Base-by-base conservation (phyloP, 371 early-diverging fungal species). In the Encephalitozoon hellem region DNA sequence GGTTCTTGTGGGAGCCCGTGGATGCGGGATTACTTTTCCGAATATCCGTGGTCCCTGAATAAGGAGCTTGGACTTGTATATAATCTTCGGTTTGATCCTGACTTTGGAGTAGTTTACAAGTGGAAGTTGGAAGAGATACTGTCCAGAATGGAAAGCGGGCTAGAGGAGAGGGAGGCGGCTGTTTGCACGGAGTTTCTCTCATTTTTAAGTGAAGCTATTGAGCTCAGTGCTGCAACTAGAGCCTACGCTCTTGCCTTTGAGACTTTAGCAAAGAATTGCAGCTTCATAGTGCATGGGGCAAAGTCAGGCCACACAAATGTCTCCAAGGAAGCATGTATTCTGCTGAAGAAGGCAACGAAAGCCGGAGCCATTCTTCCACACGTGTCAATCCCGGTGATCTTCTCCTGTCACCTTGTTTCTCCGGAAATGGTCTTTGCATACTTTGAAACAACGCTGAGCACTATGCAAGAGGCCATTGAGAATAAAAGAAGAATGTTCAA, bases 41-140 rank as follows among this genome's bases (percentile, higher is more conserved):
- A 67, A 6, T 45, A 47, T 53, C 15, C 30, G 11, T 74, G 74
- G 74, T 39, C 67, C 12, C 12, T 9, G 0, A 51, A 53, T 21
- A 74, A 74, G 43, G 54, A 64, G 21, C 65, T 66, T 53, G 65
- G 67, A 6, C 51, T 74, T 38, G 55, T 74, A 25, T 74, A 74
- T 28, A 74, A 42, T 25, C 55, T 74, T 30, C 25, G 43, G 41
- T 65, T 49, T 54, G 49, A 74, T 8, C 67, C 67, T 9, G 55
- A 34, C 18, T 39, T 65, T 23, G 74, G 74, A 18, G 12, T 41
- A 11, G 42, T 18, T 11, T 74, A 74, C 43, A 53, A 41, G 28
- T 47, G 55, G 32, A 74, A 67, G 34, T 28, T 74, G 30, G 51
- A 65, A 23, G 67, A 74, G 55, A 67, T 74, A 8, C n/a, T 74